Conservation (phyloP, 176 grass and related monocot genomes). For the Poa annua region DNA sequence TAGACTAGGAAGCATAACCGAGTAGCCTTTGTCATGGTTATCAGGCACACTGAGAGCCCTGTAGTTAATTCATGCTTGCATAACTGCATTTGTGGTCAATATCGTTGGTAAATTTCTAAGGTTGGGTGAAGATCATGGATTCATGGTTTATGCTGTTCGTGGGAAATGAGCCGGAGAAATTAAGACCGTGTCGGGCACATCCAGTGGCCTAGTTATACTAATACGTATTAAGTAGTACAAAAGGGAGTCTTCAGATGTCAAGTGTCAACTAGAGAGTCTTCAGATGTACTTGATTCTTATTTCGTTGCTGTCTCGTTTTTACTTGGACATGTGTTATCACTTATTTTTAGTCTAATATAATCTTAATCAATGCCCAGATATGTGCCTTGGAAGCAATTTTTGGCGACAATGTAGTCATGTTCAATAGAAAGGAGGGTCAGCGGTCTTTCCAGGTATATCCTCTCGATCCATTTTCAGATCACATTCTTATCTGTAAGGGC, state of each 20-base stretch:
- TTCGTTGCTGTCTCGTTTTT: not conserved
- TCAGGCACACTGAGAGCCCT: not conserved
- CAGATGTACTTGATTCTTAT: not conserved
- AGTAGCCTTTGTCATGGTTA: not conserved
- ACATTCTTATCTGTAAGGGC: constrained; percentile 15
- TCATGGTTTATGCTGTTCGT: constrained; percentile 10
- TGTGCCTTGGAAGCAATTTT: constrained; percentile 87
- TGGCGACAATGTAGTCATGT: constrained; percentile 59
- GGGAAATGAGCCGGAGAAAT: not conserved
- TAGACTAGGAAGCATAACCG: not conserved
- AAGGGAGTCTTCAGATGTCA: not conserved
- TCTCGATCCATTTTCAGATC: constrained; percentile 19
- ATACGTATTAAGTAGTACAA: not conserved
- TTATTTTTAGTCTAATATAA: constrained; percentile 36
- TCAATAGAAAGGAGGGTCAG: constrained; percentile 57
- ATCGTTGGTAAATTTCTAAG: not conserved
- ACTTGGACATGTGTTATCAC: not conserved
- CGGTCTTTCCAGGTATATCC: constrained; percentile 71
- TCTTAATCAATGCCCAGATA: constrained; percentile 55
- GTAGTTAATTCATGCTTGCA: not conserved
- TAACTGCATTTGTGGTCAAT: not conserved
- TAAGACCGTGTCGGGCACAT: not conserved
- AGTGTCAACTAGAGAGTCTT: not conserved
- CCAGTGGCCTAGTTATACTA: not conserved
- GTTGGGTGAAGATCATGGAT: not conserved